Evolutionary conservation across 116 monocot genomes (phyloP), one percentile per base, ranked within the genome.

Genomic region (Posidonia oceanica): DNA sequence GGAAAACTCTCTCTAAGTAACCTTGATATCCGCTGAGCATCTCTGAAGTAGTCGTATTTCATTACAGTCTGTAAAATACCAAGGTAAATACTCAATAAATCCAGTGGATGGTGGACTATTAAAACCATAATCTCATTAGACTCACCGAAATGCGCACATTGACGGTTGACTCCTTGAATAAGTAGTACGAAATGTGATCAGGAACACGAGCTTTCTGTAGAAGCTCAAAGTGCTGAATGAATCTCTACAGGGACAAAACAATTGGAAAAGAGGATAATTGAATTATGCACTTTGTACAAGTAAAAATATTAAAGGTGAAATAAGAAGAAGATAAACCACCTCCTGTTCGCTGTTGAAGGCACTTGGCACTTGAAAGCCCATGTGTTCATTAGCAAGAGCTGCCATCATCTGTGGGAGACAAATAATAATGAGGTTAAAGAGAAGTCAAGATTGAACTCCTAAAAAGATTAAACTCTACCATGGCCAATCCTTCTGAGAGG

Each of bases 201-300:
- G 97, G 93, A 74, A 98, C 64, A 72, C 82, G 92, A 52, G 97
- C 93, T 81, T 80, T 92, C 77, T 77, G 85, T 18, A 98, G 87
- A 56, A 90, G 92, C 67, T 92, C 93, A 78, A 98, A 98, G 71
- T 87, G 92, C 76, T 98, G 97, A 75, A 68, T 69, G 63, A 98
- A 98, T 71, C 92, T 87, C 97, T 98, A 64, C 54, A 63, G 52
- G 42, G 20, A 58, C 7, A 75, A 63, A 56, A 5, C 14, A 37
- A 68, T 48, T 29, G 17, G 58, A n/a, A 58, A 58, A 18, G 58
- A 58, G 58, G 58, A 21, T 4, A 14, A 21, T 54, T 55, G 5
- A 55, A 17, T 52, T 64, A 39, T 3, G 64, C 16, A 67, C 12
- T 51, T 67, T 67, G 21, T 44, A 13, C 12, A 52, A 39, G 23